These are phyloP conservation scores for Rhizopogon roseolus DNA, from an alignment of 768 basidiomycete species.

Conservation along the genomic window DNA sequence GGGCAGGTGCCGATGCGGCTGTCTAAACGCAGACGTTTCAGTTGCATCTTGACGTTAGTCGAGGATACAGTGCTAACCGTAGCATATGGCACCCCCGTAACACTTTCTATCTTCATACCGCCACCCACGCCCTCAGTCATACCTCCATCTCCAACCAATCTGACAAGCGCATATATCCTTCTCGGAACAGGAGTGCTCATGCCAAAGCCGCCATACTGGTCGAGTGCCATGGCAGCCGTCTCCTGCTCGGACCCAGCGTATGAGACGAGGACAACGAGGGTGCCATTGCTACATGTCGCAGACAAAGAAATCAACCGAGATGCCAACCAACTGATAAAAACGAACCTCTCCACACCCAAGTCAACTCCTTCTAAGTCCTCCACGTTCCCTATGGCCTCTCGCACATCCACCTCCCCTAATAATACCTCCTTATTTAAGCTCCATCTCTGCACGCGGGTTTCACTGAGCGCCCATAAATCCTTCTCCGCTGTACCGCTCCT, in stretches of 20 bases:
- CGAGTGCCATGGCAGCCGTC: slow-evolving; percentile 25
- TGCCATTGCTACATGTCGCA: slow-evolving; percentile 35
- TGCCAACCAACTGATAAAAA: not conserved
- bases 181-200: slow-evolving; percentile 37
- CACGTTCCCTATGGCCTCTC: slow-evolving; percentile 42
- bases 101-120: slow-evolving; percentile 39
- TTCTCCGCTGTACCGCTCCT: slow-evolving; percentile 32
- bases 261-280: slow-evolving; percentile 61
- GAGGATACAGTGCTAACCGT: slow-evolving; percentile 36
- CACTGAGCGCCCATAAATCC: slow-evolving; percentile 66
- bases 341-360: slow-evolving; percentile 55
- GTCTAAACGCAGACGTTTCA: slow-evolving; percentile 35
- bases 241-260: slow-evolving; percentile 49
- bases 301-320: not conserved
- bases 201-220: slow-evolving; percentile 32
- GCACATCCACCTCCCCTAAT: slow-evolving; percentile 50
- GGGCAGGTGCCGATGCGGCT: slow-evolving; percentile 62
- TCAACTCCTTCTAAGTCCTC: slow-evolving; percentile 75
- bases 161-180: slow-evolving; percentile 61
- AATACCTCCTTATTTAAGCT: slow-evolving; percentile 49
- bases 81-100: slow-evolving; percentile 69
- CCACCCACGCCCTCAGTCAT: slow-evolving; percentile 20
- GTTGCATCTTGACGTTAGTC: not conserved
- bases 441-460: slow-evolving; percentile 69
- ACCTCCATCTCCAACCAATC: slow-evolving; percentile 27